These are phyloP conservation scores for Lophium mytilinum DNA, from an alignment of 495 filamentous ascomycete species.

Conservation along the genomic window DNA sequence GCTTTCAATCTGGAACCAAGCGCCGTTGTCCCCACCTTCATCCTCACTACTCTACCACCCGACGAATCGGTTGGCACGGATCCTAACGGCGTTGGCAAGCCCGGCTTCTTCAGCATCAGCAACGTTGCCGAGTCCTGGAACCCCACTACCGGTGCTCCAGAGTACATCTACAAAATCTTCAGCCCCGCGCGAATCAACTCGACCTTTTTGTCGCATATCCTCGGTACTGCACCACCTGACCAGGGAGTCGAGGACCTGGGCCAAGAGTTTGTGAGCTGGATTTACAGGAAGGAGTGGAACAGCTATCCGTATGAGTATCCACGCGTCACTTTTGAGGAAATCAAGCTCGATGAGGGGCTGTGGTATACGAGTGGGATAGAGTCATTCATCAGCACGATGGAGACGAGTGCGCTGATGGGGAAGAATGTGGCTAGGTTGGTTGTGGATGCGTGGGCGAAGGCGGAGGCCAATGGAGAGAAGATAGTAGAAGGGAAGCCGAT, in stretches of 20 bases:
- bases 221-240: slow-evolving; percentile 29
- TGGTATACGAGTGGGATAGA: slow-evolving; percentile 95
- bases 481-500: neutral
- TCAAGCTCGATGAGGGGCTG: slow-evolving; percentile 54
- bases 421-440: slow-evolving; percentile 84
- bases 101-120: slow-evolving; percentile 83
- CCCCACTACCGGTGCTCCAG: slow-evolving; percentile 42
- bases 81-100: slow-evolving; percentile 53
- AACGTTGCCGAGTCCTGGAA: slow-evolving; percentile 58
- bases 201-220: slow-evolving; percentile 50
- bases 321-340: slow-evolving; percentile 79
- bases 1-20: slow-evolving; percentile 58
- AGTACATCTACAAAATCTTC: slow-evolving; percentile 96
- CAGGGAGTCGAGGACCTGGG: slow-evolving; percentile 10
- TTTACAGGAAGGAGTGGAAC: slow-evolving; percentile 65
- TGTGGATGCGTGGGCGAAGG: slow-evolving; percentile 49
- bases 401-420: slow-evolving; percentile 92
- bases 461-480: neutral
- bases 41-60: slow-evolving; percentile 76
- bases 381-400: slow-evolving; percentile 95
- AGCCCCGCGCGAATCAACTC: slow-evolving; percentile 60
- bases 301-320: slow-evolving; percentile 80
- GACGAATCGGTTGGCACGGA: slow-evolving; percentile 43
- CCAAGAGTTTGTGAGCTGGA: slow-evolving; percentile 62
- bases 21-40: slow-evolving; percentile 51